Evolutionary conservation across 2,329 filamentous ascomycete species (phyloP), one percentile per base, ranked within the genome.

Genomic region (Arthrobotrys pseudoclavata): DNA sequence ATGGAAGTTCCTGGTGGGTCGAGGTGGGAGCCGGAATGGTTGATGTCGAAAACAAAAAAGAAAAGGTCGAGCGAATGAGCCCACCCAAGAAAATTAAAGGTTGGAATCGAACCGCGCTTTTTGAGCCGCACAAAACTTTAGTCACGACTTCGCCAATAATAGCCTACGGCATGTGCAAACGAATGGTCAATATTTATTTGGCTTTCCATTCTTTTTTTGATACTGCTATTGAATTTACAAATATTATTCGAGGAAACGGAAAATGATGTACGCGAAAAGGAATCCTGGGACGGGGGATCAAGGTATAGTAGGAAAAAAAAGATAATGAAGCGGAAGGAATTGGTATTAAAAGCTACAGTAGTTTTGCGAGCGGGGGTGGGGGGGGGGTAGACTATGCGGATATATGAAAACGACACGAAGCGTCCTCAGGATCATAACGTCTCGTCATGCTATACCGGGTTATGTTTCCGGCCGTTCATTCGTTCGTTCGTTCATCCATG

Each of bases 301-400:
- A 37, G 18, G 34, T 12, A 57, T 4, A 37, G 18, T n/a, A 57
- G 37, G 53, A 45, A 45, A 47, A 37, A 63, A 45, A 66, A 66
- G 34, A 20, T 18, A 53, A 66, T 20, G 31, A 37, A 64, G 31
- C 18, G 9, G 42, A 29, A 53, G 42, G 26, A 66, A 52, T 40
- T 69, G 69, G 31, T 57, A 76, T 76, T 69, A 76, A 76, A 76
- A 22, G 64, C 64, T 69, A 76, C 55, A 60, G 47, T 76, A 69
- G 31, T 62, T 40, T 29, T 60, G 31, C n/a, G n/a, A 60, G 31
- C 26, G 47, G 48, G 34, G 15, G 24, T 15, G n/a, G n/a, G 31
- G 13, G 45, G 53, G 18, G 42, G 42, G 42, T 2, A 42, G 45
- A n/a, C 40, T 66, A 60, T 57, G 47, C 55, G 47, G 63, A 76